A percentile compares a stretch with the other conserved stretches of the same genome.
These are phyloP conservation scores for Linnemannia exigua DNA, from an alignment of 192 early-diverging fungal genomes.

Conservation along the genomic window DNA sequence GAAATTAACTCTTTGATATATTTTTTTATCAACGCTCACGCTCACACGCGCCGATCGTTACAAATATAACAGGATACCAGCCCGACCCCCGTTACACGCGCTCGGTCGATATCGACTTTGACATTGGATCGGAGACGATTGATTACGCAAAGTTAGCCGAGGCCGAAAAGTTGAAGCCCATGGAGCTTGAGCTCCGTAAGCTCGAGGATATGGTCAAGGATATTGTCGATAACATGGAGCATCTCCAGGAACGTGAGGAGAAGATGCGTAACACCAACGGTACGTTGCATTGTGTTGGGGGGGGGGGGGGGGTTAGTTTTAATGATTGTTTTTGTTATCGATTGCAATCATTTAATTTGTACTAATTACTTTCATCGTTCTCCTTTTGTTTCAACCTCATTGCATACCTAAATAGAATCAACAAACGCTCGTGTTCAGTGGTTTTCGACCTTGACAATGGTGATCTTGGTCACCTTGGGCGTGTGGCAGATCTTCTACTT, in stretches of 20 bases:
- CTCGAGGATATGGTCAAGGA: slow-evolving; percentile 83
- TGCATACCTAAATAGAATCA: slow-evolving; percentile 68
- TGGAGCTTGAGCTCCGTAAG: slow-evolving; percentile 89
- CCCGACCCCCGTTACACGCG: slow-evolving; percentile 68
- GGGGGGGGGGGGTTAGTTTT: background rate
- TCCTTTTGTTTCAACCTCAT: background rate
- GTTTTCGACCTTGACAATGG: slow-evolving; percentile 84
- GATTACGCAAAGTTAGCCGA: slow-evolving; percentile 77
- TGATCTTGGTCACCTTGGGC: slow-evolving; percentile 80
- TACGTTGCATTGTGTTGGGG: slow-evolving; percentile 27
- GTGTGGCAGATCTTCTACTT: slow-evolving; percentile 93
- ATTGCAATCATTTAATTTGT: background rate
- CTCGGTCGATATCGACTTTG: slow-evolving; percentile 83
- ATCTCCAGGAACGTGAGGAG: slow-evolving; percentile 85
- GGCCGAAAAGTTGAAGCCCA: slow-evolving; percentile 89
- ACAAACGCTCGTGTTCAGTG: slow-evolving; percentile 92
- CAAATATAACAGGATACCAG: slow-evolving; percentile 56
- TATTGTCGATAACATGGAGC: slow-evolving; percentile 88
- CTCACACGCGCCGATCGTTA: no score
- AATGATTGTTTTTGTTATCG: background rate
- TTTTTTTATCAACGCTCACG: no score
- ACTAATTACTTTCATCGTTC: no score
- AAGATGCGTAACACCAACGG: slow-evolving; percentile 92
- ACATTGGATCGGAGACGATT: slow-evolving; percentile 88
- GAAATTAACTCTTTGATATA: no score